phyloP scores from a whole-genome alignment of 495 filamentous ascomycete species.

The Penicillium paradoxum region DNA sequence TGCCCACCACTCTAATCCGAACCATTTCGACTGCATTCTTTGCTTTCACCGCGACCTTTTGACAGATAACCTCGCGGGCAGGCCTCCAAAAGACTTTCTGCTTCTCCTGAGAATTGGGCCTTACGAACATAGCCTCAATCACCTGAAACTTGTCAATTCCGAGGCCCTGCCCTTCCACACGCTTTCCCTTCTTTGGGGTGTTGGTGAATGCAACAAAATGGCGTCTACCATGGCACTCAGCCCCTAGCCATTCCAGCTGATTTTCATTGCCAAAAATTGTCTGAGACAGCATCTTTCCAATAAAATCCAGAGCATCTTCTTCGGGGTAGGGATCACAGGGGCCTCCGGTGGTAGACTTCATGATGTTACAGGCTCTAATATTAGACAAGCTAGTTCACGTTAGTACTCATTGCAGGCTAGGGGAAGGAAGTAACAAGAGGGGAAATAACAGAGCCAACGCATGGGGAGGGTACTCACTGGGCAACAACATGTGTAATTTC shows the following conservation, averaged over 20 bases:
- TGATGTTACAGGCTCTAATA: neutral
- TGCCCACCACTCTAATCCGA: too few relatives aligned
- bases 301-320: neutral
- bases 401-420: neutral
- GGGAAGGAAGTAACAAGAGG: neutral
- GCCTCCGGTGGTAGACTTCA: neutral
- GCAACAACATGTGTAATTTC: neutral
- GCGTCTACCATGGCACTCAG: neutral
- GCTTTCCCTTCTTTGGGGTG: neutral
- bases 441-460: neutral
- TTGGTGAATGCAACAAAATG: neutral
- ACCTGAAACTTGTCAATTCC: neutral
- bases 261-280: neutral
- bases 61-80: neutral
- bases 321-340: neutral
- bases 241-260: neutral
- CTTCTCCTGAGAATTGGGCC: neutral
- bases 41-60: neutral
- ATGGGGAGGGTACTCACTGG: neutral
- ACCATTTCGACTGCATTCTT: neutral
- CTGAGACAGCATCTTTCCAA: neutral
- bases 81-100: neutral
- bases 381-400: neutral
- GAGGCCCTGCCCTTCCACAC: neutral
- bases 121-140: neutral